Evolutionary conservation across 352 stramenopile genomes (phyloP).

Genomic region (Phytophthora podocarpi): DNA sequence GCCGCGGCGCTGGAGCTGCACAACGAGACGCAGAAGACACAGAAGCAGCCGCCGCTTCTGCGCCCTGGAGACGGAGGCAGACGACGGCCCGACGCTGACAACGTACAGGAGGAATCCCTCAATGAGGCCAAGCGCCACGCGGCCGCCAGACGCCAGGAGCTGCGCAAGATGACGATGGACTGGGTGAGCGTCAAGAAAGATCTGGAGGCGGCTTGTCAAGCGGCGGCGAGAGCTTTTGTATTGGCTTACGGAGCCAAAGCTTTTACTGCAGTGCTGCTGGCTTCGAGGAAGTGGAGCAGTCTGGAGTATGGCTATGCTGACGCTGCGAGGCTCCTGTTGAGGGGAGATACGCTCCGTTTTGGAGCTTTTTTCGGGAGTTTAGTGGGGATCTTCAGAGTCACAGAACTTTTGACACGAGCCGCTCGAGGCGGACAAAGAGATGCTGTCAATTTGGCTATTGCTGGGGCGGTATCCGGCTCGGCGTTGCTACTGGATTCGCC

Average conservation of each 20-base stretch:
- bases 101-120: slow-evolving; percentile 14
- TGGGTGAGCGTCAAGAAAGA: slow-evolving; percentile 46
- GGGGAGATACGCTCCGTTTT: slow-evolving; percentile 76
- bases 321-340: slow-evolving; percentile 67
- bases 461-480: slow-evolving; percentile 65
- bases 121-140: slow-evolving; percentile 36
- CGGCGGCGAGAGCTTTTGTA: slow-evolving; percentile 58
- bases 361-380: slow-evolving; percentile 78
- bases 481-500: slow-evolving; percentile 76
- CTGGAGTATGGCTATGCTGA: slow-evolving; percentile 82
- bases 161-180: slow-evolving; percentile 39
- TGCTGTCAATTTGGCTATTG: slow-evolving; percentile 68
- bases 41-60: slow-evolving; percentile 2
- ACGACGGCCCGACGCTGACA: slow-evolving; percentile 9
- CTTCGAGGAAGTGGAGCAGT: slow-evolving; percentile 78
- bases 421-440: slow-evolving; percentile 53
- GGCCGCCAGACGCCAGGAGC: slow-evolving; percentile 37
- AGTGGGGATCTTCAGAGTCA: slow-evolving; percentile 72
- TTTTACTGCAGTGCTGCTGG: slow-evolving; percentile 79
- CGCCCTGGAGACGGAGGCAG: slow-evolving; percentile 6
- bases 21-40: slow-evolving; percentile 52
- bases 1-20: slow-evolving; percentile 68
- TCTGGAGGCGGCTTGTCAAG: slow-evolving; percentile 52
- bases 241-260: slow-evolving; percentile 84
- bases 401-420: slow-evolving; percentile 57